Base-by-base conservation (phyloP, 495 filamentous ascomycete genomes). In the Annulohypoxylon nitens region DNA sequence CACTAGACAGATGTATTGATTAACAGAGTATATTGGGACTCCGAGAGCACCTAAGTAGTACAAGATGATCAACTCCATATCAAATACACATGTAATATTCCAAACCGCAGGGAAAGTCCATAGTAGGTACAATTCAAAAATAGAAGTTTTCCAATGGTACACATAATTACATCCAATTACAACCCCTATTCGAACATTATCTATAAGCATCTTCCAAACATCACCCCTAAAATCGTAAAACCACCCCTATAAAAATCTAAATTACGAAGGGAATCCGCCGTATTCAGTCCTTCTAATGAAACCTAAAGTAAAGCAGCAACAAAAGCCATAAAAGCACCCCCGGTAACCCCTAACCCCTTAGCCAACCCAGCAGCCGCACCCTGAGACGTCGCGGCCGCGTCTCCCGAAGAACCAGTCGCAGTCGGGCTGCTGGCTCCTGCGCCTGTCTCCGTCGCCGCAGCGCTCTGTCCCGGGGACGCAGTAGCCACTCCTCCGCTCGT, bases 301-400 rank as follows among this genome's bases (percentile, higher is more conserved):
- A 26, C 83, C 23, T 34, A 64, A n/a, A 64, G 34, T 20, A 54
- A 23, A 37, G 47, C 61, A 41, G 50, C 61, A 54, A 26, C 45
- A 12, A 50, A 50, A 23, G 48, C 61, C 6, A 54, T 3, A 20
- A 54, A 8, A n/a, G 50, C 61, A 41, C 61, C 61, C 0, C 61
- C 48, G 1, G 36, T 33, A 2, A 43, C 26, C n/a, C 47, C 61
- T 3, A 54, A 16, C 18, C 9, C 2, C 2, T 16, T 18, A 20
- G n/a, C 6, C 34, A 36, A 53, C 2, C 16, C 59, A 4, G 41
- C 23, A 14, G 59, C 59, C 12, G 41, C 59, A 11, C 23, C 41
- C 23, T 47, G 11, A 9, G 39, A 33, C 7, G 59, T 33, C 7
- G 20, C 14, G 11, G 48, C 25, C 2, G 61, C 33, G 8, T 18